Evolutionary conservation across 257 asterid species (phyloP).

Genomic region (Solanum gracilifrons): DNA sequence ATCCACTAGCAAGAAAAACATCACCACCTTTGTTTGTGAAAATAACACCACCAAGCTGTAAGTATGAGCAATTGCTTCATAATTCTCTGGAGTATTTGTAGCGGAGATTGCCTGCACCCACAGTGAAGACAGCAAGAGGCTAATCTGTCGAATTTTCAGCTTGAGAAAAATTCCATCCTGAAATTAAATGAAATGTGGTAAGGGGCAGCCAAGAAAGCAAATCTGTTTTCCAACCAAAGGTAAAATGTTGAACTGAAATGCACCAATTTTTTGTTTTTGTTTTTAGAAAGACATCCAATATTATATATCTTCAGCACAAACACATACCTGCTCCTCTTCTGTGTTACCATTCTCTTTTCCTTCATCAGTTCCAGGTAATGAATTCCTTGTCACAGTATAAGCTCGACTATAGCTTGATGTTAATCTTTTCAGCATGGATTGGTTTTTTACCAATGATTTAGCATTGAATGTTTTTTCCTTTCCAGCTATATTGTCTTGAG

Average conservation of each 20-base stretch:
- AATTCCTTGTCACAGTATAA: constrained; percentile 27
- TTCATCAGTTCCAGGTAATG: constrained; percentile 21
- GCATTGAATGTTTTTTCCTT: constrained; percentile 18
- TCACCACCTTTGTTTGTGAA: constrained; percentile 53
- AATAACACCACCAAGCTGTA: constrained; percentile 59
- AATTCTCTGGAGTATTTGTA: constrained; percentile 51
- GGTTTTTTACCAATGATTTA: constrained; percentile 30
- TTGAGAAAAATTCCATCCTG: constrained; percentile 63
- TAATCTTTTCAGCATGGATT: constrained; percentile 41
- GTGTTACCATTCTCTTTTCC: constrained; percentile 10
- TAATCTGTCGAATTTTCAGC: constrained; percentile 57
- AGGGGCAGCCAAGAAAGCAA: constrained; percentile 1
- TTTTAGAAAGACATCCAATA: background rate
- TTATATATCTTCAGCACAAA: background rate
- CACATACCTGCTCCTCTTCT: constrained; percentile 49
- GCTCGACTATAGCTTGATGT: constrained; percentile 50
- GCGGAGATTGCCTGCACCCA: constrained; percentile 64
- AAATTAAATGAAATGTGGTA: constrained; percentile 10
- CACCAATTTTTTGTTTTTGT: background rate
- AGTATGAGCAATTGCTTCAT: constrained; percentile 69
- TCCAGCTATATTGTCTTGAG: constrained; percentile 30
- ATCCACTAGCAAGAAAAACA: background rate
- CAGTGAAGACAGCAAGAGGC: constrained; percentile 67
- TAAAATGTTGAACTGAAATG: background rate
- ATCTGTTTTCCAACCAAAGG: background rate